Base-by-base conservation (phyloP, 768 basidiomycete genomes). In the Amanita rimosa region DNA sequence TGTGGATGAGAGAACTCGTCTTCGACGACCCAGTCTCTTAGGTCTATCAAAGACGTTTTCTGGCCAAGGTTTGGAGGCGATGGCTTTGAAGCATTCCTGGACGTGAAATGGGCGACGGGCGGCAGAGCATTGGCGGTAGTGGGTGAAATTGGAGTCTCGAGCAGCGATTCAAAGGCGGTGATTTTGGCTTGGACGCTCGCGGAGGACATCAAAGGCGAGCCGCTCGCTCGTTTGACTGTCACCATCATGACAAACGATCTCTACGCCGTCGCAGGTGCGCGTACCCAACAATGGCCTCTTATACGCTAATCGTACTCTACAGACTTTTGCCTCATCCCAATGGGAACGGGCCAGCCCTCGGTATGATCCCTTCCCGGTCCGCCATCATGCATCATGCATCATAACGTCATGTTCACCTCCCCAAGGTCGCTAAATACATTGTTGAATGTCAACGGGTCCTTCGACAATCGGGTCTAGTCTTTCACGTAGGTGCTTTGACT, bases 261-360 rank as follows among this genome's bases (percentile, higher is more conserved):
- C 41, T 89, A 88, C 60, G 85, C 84, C 17, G 79, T 85, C 35
- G 87, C 86, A 65, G 87, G 86, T 79, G 63, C 6, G 6, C 34
- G 14, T n/a, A 6, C 16, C 16, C 21, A 39, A 21, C 8, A 10
- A 48, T 45, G 21, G 19, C 34, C 31, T 21, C 40, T 19, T 41
- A 38, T 35, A 21, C 19, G 22, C 36, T 53, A 31, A 31, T 34
- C 49, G 40, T 35, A 53, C 45, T 26, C 22, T 48, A 33, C 51
- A 90, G 90, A 93, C 63, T 91, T 94, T 60, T 93, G 90, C 58
- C 76, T 93, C 34, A 81, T 92, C 49, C 91, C 90, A 10, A 83
- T 93, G 48, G 90, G 90, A 49, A 87, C 85, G 2, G 76, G 63
- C 13, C 76, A 79, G 26, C 67, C 86, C 19, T 90, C 86, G 5